Evolutionary conservation across 1,284 basidiomycete species (phyloP), one percentile per base, ranked within the genome.

Genomic region (Cutaneotrichosporon spelunceum): DNA sequence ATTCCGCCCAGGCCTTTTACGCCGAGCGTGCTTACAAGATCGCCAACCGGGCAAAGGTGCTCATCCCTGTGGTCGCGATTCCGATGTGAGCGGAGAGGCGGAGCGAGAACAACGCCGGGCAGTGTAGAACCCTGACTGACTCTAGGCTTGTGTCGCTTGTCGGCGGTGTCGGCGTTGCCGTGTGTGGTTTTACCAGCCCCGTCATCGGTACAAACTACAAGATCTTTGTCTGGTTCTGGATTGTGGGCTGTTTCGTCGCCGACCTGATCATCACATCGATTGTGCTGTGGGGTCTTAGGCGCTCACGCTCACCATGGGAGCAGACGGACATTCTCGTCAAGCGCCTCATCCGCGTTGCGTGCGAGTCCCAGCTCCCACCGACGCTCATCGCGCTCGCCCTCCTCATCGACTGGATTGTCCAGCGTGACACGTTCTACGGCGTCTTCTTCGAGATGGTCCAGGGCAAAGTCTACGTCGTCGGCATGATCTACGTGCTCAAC

Each of bases 361-460:
- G 68, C 64, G 70, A 71, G 54, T 70, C 70, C 29, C 70, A 71
- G 60, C 65, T 70, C 11, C 64, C 62, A 2, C 70, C 70, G 3
- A 68, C 68, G 10, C 23, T 64, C n/a, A 42, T 67, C 47, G 66
- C 55, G 30, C 56, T 68, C 5, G 70, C 57, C 1, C 63, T 67
- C 44, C 39, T 70, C 23, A 58, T 70, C 56, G 65, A 71, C 60
- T 65, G 66, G 57, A 50, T 59, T n/a, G 63, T 70, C 60, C 56
- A 63, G 53, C 63, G 66, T 0, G 36, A 53, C 34, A 61, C 66
- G 1, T 65, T 60, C 56, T 60, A 63, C 24, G 68, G 63, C 33
- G 63, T 67, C 55, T 70, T 70, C 62, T 68, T 71, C 50, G 66
- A 71, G 58, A 59, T 68, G 30, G 54, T 68, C 48, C 65, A 66